Evolutionary conservation across 257 asterid genomes (phyloP).

Genomic region (Solanum habrochaites): DNA sequence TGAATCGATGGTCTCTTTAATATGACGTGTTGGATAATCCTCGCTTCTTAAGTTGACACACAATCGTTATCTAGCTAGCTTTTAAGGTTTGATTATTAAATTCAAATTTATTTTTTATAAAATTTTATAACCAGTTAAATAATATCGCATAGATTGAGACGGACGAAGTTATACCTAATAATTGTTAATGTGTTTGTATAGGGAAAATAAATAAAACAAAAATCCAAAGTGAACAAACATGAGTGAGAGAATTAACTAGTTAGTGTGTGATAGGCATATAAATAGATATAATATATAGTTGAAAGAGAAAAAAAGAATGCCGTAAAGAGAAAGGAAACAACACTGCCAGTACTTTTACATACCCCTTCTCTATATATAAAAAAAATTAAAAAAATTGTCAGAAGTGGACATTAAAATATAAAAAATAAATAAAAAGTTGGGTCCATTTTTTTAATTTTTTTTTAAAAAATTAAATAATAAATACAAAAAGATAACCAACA

Average conservation of each 20-base stretch:
- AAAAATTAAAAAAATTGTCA: neutral
- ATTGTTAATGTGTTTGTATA: neutral
- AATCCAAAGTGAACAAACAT: neutral
- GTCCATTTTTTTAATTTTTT: neutral
- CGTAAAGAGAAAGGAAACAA: constrained; percentile 75
- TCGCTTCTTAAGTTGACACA: too few relatives aligned
- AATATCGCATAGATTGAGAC: neutral
- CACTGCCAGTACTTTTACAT: constrained; percentile 29
- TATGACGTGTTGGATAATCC: too few relatives aligned
- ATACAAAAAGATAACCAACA: constrained; percentile 31
- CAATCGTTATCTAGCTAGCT: too few relatives aligned
- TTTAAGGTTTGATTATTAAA: fast-evolving
- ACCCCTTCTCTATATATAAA: constrained; percentile 22
- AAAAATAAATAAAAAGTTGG: constrained; percentile 1
- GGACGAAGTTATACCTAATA: neutral
- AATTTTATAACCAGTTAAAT: fast-evolving
- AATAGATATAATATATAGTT: constrained; percentile 13
- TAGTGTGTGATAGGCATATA: constrained; percentile 24
- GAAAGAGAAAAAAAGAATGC: constrained; percentile 40
- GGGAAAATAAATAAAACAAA: neutral
- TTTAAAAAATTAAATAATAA: neutral
- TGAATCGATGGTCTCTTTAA: too few relatives aligned
- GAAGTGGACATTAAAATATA: constrained; percentile 3
- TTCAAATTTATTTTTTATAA: neutral
- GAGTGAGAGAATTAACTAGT: neutral